phyloP scores from a whole-genome alignment of 73 alveolate genomes.

The Paramecium sonneborni region DNA sequence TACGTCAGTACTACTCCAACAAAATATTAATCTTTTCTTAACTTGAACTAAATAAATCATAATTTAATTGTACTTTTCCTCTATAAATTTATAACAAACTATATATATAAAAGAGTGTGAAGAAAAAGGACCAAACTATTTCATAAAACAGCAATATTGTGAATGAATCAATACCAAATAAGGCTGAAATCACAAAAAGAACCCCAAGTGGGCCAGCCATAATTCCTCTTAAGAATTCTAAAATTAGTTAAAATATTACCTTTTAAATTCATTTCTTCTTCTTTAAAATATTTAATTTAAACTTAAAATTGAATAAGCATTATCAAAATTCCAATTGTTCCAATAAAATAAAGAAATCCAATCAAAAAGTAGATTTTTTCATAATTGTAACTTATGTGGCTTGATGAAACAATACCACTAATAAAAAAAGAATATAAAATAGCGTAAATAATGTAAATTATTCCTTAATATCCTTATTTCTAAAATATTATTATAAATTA shows the following conservation, averaged over 20 bases:
- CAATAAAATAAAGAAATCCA: not conserved
- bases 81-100: not conserved
- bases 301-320: not conserved
- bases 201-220: not conserved
- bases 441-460: not conserved
- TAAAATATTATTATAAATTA: not conserved
- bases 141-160: not conserved
- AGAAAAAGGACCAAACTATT: not conserved
- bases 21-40: not conserved
- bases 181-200: not conserved
- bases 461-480: not conserved
- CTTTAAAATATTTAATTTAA: not conserved
- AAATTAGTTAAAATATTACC: not conserved
- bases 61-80: not conserved
- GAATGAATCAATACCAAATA: not conserved
- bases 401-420: not conserved
- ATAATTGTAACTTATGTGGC: not conserved
- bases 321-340: not conserved
- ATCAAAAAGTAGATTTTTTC: not conserved
- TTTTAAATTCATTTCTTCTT: not conserved
- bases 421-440: not conserved
- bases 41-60: not conserved
- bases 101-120: not conserved
- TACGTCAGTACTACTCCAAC: not conserved
- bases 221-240: not conserved